Base-by-base conservation (phyloP, 441 rosid genomes). In the Daphne laureola region DNA sequence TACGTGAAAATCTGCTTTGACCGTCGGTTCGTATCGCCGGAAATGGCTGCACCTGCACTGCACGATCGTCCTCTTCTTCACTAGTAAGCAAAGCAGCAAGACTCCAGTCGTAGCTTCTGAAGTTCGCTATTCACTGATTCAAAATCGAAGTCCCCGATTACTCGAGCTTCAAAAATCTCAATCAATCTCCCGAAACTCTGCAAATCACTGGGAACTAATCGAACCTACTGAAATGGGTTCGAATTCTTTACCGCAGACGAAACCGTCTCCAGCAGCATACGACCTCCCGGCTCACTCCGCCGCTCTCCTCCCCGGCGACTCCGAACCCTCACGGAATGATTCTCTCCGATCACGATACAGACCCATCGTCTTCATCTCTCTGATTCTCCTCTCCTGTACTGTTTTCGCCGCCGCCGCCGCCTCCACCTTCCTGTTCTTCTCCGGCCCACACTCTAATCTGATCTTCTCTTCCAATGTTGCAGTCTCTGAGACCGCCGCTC, bases 391-490 rank as follows among this genome's bases (percentile, higher is more conserved):
- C 69, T 58, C 92, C 14, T 79, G 87, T 78, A 13, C 80, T 36
- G 84, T 87, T 45, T 48, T 86, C 59, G 74, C 96, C 51, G 83
- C 82, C 2, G 87, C 89, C 31, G 63, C 57, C 40, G 58, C 65
- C 4, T 36, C 53, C 16, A 89, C 93, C 53, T 87, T 84, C 67
- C 89, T 83, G 40, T 90, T 84, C 69, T 83, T 83, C 66, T 78
- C 80, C 80, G 81, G 82, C 59, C 80, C 81, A 51, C 55, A 78
- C 7, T 41, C 78, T 11, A 38, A 61, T 47, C 25, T 59, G 14
- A 54, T 63, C 13, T 18, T 63, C 44, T 50, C 72, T 7, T 42
- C 68, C 0, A 13, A 59, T 26, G 0, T 60, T 4, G 7, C 50
- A n/a, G 59, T 54, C 40, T 17, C 53, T 17, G 58, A 64, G 52